These are phyloP conservation scores for Pseudopithomyces maydicus DNA, from an alignment of 2,329 filamentous ascomycete genomes.

Conservation along the genomic window DNA sequence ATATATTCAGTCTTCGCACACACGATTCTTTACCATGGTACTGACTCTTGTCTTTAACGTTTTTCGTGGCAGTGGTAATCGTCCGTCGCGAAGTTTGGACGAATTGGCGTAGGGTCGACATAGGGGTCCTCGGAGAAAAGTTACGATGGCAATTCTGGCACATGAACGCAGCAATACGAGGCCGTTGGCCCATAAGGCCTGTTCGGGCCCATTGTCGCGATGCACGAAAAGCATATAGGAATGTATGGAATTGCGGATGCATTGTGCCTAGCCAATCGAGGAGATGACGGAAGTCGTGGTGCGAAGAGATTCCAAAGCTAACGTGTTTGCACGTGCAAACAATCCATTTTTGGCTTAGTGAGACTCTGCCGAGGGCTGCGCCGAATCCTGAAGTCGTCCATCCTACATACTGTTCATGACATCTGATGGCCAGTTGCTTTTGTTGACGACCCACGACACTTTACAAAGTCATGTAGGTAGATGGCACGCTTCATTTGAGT, in stretches of 20 bases:
- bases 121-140: conserved; percentile 28
- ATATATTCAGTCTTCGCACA: neutral
- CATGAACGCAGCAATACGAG: conserved; percentile 24
- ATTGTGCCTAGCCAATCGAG: conserved; percentile 22
- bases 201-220: conserved; percentile 14
- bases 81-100: conserved; percentile 16
- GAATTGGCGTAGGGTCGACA: conserved; percentile 25
- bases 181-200: neutral
- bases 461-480: too few species aligned
- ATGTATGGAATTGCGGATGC: conserved; percentile 29
- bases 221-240: conserved; percentile 25
- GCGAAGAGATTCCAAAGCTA: conserved; percentile 9
- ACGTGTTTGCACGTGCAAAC: conserved; percentile 1
- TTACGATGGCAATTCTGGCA: conserved; percentile 35
- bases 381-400: neutral
- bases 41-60: conserved; percentile 30
- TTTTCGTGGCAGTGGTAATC: conserved; percentile 19
- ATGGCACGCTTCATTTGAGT: too few species aligned
- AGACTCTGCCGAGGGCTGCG: neutral
- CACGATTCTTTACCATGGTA: neutral
- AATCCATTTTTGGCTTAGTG: neutral
- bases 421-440: too few species aligned
- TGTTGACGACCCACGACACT: too few species aligned
- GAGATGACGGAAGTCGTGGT: conserved; percentile 6
- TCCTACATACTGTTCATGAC: neutral